phyloP scores from a whole-genome alignment of 805 yeast genomes.

The Yarrowia yakushimensis region DNA sequence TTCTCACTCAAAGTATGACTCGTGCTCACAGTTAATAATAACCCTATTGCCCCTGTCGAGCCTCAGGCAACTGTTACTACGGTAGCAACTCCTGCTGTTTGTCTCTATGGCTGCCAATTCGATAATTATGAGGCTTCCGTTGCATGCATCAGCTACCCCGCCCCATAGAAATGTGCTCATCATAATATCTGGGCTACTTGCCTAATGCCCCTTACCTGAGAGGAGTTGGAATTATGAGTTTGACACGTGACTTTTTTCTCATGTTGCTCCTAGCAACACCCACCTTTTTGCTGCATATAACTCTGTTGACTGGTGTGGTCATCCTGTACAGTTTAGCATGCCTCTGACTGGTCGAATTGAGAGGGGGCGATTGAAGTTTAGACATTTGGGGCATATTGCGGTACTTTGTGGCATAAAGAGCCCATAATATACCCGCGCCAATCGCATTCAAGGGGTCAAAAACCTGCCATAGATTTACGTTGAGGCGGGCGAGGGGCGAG shows the following conservation, averaged over 20 bases:
- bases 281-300: conserved; percentile 15
- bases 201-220: not conserved
- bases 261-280: not conserved
- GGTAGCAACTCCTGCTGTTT: too few species aligned
- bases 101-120: too few species aligned
- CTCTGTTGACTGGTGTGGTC: not conserved
- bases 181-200: not conserved
- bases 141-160: not conserved
- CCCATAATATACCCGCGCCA: not conserved
- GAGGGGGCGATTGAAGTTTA: not conserved
- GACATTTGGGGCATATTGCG: not conserved
- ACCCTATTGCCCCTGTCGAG: not conserved
- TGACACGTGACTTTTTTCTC: not conserved
- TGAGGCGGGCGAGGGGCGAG: not conserved
- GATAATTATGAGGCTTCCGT: not conserved
- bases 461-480: not conserved
- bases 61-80: too few species aligned
- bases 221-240: too few species aligned
- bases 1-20: not conserved
- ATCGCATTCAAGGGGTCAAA: not conserved
- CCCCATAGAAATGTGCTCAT: not conserved
- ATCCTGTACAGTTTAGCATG: not conserved
- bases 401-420: not conserved
- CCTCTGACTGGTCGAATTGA: not conserved
- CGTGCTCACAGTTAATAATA: not conserved